Percentiles rank a stretch among this genome's conserved stretches.
phyloP scores from a whole-genome alignment of 148 eudicot genomes.

The Dianthus caryophyllus region DNA sequence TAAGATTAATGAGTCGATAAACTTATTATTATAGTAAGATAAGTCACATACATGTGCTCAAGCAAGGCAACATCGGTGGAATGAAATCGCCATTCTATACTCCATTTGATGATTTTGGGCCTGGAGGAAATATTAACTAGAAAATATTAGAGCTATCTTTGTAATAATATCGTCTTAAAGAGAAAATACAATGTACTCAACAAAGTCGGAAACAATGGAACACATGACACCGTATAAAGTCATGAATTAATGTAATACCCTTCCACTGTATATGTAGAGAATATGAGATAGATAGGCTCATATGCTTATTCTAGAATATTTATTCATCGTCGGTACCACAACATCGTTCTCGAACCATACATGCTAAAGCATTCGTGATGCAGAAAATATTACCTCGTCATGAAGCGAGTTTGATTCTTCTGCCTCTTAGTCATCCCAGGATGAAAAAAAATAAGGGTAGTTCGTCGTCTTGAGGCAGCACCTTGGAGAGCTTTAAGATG shows the following conservation, averaged over 20 bases:
- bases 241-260: background rate
- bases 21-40: background rate
- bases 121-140: constrained; percentile 33
- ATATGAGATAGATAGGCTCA: no score
- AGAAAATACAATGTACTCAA: background rate
- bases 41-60: constrained; percentile 68
- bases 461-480: constrained; percentile 55
- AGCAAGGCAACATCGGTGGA: constrained; percentile 70
- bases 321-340: no score
- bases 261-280: background rate
- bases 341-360: no score
- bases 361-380: background rate
- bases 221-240: background rate
- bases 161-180: background rate
- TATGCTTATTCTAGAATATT: no score
- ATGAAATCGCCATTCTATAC: constrained; percentile 93
- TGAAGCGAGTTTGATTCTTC: constrained; percentile 51
- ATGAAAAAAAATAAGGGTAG: constrained; percentile 47
- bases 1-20: background rate
- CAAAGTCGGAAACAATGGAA: background rate
- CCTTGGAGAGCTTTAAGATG: constrained; percentile 49
- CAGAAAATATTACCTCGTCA: constrained; percentile 35
- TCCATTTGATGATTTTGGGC: constrained; percentile 73
- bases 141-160: no score
- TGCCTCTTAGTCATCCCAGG: constrained; percentile 76